Evolutionary conservation across 2,329 filamentous ascomycete species (phyloP).

Genomic region (Trichoderma polysporum): DNA sequence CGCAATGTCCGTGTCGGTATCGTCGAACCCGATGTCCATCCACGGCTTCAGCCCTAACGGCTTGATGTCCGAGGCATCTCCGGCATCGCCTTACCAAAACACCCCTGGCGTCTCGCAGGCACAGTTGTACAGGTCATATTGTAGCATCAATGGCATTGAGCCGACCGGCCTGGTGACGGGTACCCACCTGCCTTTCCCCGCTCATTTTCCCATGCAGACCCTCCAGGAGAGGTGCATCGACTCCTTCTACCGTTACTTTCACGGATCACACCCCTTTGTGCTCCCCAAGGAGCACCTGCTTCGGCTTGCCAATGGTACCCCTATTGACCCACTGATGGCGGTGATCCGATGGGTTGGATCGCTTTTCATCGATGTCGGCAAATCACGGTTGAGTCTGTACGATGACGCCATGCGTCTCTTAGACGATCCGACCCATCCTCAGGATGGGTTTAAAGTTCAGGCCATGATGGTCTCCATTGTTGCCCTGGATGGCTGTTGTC

Average conservation of each 20-base stretch:
- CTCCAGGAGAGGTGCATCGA: constrained; percentile 55
- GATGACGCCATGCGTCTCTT: constrained; percentile 57
- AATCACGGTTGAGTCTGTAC: constrained; percentile 49
- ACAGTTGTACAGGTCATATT: constrained; percentile 42
- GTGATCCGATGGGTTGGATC: constrained; percentile 59
- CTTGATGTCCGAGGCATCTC: constrained; percentile 20
- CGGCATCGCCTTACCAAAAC: constrained; percentile 27
- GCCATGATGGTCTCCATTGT: constrained; percentile 75
- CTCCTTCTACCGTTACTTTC: constrained; percentile 59
- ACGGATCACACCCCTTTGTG: constrained; percentile 57
- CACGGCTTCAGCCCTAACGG: constrained; percentile 19
- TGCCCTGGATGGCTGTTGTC: constrained; percentile 72
- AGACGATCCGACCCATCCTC: constrained; percentile 46
- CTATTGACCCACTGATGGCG: constrained; percentile 50
- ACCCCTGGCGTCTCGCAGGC: constrained; percentile 30
- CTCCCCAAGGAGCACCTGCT: constrained; percentile 54
- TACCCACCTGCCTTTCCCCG: constrained; percentile 21
- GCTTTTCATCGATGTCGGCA: constrained; percentile 51
- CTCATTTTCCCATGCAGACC: constrained; percentile 32
- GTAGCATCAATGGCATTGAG: constrained; percentile 30
- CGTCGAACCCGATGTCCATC: constrained; percentile 11
- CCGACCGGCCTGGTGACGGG: constrained; percentile 22
- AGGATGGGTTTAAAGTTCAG: constrained; percentile 69
- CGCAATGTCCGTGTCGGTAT: constrained; percentile 6
- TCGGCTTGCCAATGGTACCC: constrained; percentile 47